phyloP scores from a whole-genome alignment of 2,329 filamentous ascomycete species.

The Lithohypha guttulata region DNA sequence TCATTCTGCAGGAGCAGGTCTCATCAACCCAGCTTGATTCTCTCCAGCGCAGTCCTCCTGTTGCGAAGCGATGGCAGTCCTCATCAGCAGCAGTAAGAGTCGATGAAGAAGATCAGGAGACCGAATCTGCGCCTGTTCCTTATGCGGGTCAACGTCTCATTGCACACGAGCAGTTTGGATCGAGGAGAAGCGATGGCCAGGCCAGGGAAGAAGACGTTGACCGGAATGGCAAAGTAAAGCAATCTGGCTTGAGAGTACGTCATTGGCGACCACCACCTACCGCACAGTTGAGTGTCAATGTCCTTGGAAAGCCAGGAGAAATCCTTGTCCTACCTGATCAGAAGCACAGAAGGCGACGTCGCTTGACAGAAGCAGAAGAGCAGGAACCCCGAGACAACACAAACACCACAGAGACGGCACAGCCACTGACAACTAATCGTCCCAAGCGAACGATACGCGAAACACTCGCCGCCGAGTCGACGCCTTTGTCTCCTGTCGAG shows the following conservation, averaged over 20 bases:
- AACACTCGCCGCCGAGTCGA: slow-evolving; percentile 14
- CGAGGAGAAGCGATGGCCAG: too few species aligned
- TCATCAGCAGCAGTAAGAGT: too few species aligned
- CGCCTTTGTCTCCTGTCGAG: slow-evolving; percentile 11
- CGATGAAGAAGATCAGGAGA: too few species aligned
- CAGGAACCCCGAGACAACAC: too few species aligned
- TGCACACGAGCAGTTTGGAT: too few species aligned
- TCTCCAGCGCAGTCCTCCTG: too few species aligned
- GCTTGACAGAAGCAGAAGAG: slow-evolving; percentile 6
- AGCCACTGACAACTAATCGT: background rate
- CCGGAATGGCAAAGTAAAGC: background rate
- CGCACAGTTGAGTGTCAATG: slow-evolving; percentile 25
- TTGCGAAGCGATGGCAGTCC: too few species aligned
- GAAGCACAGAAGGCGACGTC: slow-evolving; percentile 11
- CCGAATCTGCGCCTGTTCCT: background rate
- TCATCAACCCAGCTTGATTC: too few species aligned
- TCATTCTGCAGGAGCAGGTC: background rate
- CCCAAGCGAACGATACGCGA: background rate
- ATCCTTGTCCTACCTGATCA: slow-evolving; percentile 27
- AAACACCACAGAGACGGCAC: background rate
- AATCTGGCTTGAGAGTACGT: background rate
- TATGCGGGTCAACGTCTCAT: too few species aligned
- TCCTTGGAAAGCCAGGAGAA: slow-evolving; percentile 29
- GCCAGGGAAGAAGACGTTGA: background rate
- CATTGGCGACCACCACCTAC: slow-evolving; percentile 15